A percentile compares a stretch with the other conserved stretches of the same genome.
phyloP scores from a whole-genome alignment of 2,329 filamentous ascomycete genomes.

The Dactylonectria macrodidyma region DNA sequence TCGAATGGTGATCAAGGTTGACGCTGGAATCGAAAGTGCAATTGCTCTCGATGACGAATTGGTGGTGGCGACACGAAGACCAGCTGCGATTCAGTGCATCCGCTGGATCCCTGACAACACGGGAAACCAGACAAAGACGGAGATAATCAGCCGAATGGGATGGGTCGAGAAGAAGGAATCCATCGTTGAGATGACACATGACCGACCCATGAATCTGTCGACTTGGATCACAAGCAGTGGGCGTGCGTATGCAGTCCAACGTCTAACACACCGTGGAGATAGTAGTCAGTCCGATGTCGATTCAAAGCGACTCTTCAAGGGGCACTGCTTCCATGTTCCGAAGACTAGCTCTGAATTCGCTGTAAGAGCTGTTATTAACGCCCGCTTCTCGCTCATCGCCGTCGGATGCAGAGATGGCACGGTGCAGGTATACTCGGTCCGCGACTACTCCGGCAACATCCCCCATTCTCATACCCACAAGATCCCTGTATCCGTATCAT shows the following conservation, averaged over 20 bases:
- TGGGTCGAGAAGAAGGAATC: conserved; percentile 86
- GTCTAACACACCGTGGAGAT: conserved; percentile 63
- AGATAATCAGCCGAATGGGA: conserved; percentile 87
- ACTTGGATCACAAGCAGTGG: conserved; percentile 95
- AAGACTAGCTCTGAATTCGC: conserved; percentile 72
- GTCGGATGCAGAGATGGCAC: conserved; percentile 85
- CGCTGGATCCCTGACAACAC: conserved; percentile 89
- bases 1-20: conserved; percentile 97
- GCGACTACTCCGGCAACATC: conserved; percentile 94
- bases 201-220: conserved; percentile 95
- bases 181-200: conserved; percentile 89
- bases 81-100: conserved; percentile 96
- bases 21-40: conserved; percentile 91
- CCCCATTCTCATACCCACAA: conserved; percentile 85
- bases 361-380: conserved; percentile 87
- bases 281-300: conserved; percentile 60
- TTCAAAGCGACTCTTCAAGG: conserved; percentile 82
- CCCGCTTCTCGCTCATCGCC: conserved; percentile 93
- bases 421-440: conserved; percentile 91
- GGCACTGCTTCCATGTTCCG: conserved; percentile 90
- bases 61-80: conserved; percentile 91
- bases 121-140: conserved; percentile 89
- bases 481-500: conserved; percentile 75
- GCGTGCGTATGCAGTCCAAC: conserved; percentile 91
- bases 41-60: conserved; percentile 94